Percentiles rank a stretch among this genome's conserved stretches.
These are phyloP conservation scores for Rhizopogon vesiculosus DNA, from an alignment of 768 basidiomycete species.

Conservation along the genomic window DNA sequence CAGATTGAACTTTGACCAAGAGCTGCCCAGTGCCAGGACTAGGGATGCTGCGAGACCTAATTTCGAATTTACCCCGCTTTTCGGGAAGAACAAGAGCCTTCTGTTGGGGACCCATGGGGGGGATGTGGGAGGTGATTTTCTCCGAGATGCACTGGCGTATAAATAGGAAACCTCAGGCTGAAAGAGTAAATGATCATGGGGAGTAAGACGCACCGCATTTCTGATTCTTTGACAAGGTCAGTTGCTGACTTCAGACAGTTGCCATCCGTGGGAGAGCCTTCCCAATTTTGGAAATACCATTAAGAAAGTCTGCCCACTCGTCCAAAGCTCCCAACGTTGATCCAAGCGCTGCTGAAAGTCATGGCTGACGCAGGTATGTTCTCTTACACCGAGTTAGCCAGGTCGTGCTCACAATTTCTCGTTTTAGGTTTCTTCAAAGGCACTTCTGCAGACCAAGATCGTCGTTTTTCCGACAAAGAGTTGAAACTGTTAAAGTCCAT, in stretches of 20 bases:
- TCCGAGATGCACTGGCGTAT: too few relatives aligned
- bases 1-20: slow-evolving; percentile 34
- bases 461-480: slow-evolving; percentile 94
- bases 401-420: slow-evolving; percentile 6
- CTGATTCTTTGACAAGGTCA: too few relatives aligned
- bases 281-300: too few relatives aligned
- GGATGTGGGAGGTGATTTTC: background rate
- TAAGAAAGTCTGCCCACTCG: too few relatives aligned
- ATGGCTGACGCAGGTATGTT: slow-evolving; percentile 61
- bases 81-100: slow-evolving; percentile 21
- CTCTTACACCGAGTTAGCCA: slow-evolving; percentile 9
- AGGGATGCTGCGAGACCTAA: slow-evolving; percentile 22
- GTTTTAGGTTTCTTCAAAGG: slow-evolving; percentile 80
- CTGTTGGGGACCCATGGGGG: slow-evolving; percentile 23
- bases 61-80: slow-evolving; percentile 22
- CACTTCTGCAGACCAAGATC: slow-evolving; percentile 86
- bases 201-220: background rate
- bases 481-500: slow-evolving; percentile 80
- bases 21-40: slow-evolving; percentile 34
- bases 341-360: slow-evolving; percentile 1
- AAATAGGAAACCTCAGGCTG: too few relatives aligned
- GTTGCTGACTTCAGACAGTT: too few relatives aligned
- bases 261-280: too few relatives aligned
- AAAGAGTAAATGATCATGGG: background rate
- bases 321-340: background rate